phyloP scores from a whole-genome alignment of 148 eudicot genomes.

The Diospyros lotus region DNA sequence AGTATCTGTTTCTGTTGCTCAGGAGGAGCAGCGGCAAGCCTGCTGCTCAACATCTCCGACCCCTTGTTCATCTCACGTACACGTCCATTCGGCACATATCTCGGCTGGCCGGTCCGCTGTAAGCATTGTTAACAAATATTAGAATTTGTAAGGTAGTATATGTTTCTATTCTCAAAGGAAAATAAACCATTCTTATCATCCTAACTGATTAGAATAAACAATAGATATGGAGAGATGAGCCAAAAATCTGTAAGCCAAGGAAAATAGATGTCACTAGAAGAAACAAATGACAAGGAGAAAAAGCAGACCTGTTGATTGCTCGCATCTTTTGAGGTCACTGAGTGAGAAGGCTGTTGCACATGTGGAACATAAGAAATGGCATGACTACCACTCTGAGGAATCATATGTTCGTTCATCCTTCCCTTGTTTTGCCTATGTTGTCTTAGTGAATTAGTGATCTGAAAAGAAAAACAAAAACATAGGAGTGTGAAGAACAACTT shows the following conservation, averaged over 20 bases:
- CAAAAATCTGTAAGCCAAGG: not conserved
- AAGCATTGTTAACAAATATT: not conserved
- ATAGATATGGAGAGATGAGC: not conserved
- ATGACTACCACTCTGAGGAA: conserved; percentile 28
- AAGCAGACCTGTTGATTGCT: conserved; percentile 47
- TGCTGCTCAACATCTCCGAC: conserved; percentile 49
- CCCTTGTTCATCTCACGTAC: conserved; percentile 24
- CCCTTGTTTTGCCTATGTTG: conserved; percentile 43
- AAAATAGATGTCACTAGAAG: not conserved
- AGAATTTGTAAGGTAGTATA: not conserved
- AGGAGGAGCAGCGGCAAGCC: conserved; percentile 61
- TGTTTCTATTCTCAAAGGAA: not conserved
- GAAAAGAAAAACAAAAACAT: not conserved
- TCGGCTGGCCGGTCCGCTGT: conserved; percentile 30
- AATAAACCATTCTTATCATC: not conserved
- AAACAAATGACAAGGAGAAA: not conserved
- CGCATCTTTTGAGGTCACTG: conserved; percentile 28
- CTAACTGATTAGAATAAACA: no score
- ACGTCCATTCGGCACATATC: conserved; percentile 27
- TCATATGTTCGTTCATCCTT: conserved; percentile 30
- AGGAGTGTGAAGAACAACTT: not conserved
- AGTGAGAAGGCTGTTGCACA: conserved; percentile 21
- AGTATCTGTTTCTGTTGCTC: conserved; percentile 60
- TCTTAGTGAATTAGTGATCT: conserved; percentile 44
- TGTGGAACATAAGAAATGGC: conserved; percentile 16